phyloP scores from a whole-genome alignment of 768 basidiomycete genomes.

The Rhodotorula diobovata region DNA sequence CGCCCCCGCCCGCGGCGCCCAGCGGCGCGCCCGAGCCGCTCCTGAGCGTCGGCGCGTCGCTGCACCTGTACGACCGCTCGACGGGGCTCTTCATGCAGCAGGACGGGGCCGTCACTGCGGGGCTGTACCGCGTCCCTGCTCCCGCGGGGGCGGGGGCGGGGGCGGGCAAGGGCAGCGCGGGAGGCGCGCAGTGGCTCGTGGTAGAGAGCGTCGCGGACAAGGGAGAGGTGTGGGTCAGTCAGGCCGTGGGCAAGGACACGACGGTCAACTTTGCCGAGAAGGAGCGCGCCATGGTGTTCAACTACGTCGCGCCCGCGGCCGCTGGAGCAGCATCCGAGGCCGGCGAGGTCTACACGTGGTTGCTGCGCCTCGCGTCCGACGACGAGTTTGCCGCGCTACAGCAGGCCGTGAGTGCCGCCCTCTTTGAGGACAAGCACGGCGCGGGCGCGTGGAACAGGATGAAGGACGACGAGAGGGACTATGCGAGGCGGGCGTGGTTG shows the following conservation, averaged over 20 bases:
- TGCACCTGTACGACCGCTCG: slow-evolving; percentile 51
- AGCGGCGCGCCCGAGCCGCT: slow-evolving; percentile 44
- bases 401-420: slow-evolving; percentile 60
- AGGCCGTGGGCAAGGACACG: slow-evolving; percentile 41
- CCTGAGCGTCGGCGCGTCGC: slow-evolving; percentile 44
- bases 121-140: slow-evolving; percentile 42
- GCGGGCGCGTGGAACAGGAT: slow-evolving; percentile 63
- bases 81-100: slow-evolving; percentile 51
- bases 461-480: slow-evolving; percentile 71
- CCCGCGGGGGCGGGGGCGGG: neutral
- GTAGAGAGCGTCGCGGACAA: slow-evolving; percentile 36
- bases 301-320: slow-evolving; percentile 51
- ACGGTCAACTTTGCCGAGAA: slow-evolving; percentile 42
- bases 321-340: slow-evolving; percentile 40
- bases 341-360: slow-evolving; percentile 82
- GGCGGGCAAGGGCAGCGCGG: no score
- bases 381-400: slow-evolving; percentile 62
- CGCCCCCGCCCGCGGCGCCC: slow-evolving; percentile 3
- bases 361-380: slow-evolving; percentile 62
- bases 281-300: slow-evolving; percentile 76
- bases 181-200: slow-evolving; percentile 7
- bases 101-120: slow-evolving; percentile 47
- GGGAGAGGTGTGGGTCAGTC: slow-evolving; percentile 38
- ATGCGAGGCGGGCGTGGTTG: slow-evolving; percentile 63
- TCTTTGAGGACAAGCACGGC: slow-evolving; percentile 62